These are phyloP conservation scores for Flaveria ramosissima DNA, from an alignment of 129 eudicot species.

Conservation along the genomic window DNA sequence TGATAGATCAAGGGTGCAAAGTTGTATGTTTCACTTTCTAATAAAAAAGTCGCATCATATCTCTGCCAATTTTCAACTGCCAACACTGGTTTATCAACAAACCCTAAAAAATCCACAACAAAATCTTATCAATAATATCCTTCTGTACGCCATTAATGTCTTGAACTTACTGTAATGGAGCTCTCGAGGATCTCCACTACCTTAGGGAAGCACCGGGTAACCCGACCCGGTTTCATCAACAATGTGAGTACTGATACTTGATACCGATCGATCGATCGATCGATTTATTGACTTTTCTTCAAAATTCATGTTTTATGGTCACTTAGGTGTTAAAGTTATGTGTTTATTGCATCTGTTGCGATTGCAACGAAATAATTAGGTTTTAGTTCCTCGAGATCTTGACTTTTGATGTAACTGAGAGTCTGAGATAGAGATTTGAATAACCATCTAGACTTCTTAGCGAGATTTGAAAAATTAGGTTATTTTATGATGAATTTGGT, in stretches of 20 bases:
- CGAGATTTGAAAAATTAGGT: background rate
- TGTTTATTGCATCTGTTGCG: background rate
- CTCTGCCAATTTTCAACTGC: slow-evolving; percentile 4
- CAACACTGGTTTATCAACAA: slow-evolving; percentile 11
- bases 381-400: background rate
- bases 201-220: background rate
- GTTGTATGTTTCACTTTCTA: background rate
- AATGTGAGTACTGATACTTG: background rate
- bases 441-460: background rate
- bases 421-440: background rate
- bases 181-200: background rate
- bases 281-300: background rate
- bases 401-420: background rate
- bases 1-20: background rate
- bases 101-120: slow-evolving; percentile 1
- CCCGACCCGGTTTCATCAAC: slow-evolving; percentile 14
- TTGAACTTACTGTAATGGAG: background rate
- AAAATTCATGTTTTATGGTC: background rate
- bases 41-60: background rate
- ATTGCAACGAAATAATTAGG: background rate
- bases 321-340: background rate
- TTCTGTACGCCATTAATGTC: background rate
- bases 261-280: background rate
- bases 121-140: slow-evolving; percentile 1
- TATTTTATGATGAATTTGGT: too few relatives aligned